A percentile compares a stretch with the other conserved stretches of the same genome.
These are phyloP conservation scores for Capsella rubella DNA, from an alignment of 441 rosid genomes.

Conservation along the genomic window DNA sequence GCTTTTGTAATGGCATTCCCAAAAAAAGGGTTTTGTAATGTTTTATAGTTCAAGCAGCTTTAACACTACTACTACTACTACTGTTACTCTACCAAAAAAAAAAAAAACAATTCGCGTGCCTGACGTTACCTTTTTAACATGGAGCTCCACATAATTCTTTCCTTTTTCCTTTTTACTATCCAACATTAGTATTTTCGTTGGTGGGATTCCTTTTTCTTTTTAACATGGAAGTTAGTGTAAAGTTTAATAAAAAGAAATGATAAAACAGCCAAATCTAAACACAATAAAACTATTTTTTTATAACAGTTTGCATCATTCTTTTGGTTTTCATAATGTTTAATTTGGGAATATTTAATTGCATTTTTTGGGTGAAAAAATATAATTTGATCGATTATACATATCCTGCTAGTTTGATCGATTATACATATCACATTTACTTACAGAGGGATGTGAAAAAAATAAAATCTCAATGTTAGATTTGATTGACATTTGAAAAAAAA, in stretches of 20 bases:
- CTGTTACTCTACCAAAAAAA: no score
- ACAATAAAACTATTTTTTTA: background rate
- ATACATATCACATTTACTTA: background rate
- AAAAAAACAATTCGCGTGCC: slow-evolving; percentile 36
- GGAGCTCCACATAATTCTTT: slow-evolving; percentile 20
- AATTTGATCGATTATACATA: background rate
- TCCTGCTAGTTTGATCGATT: background rate
- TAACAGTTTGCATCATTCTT: background rate
- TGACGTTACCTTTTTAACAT: slow-evolving; percentile 43
- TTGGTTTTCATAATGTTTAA: background rate
- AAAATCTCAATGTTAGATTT: no score
- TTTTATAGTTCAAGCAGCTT: slow-evolving; percentile 31
- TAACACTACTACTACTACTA: slow-evolving; percentile 2
- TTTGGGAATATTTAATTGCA: background rate
- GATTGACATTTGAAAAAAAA: no score
- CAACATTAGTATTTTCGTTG: background rate
- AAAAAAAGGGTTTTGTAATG: slow-evolving; percentile 9
- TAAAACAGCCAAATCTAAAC: background rate
- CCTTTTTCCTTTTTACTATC: slow-evolving; percentile 24
- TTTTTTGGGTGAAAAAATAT: background rate
- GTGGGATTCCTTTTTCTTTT: background rate
- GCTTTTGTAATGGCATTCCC: slow-evolving; percentile 26
- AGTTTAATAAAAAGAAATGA: background rate
- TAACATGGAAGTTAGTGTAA: slow-evolving; percentile 6
- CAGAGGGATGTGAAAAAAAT: no score